phyloP scores from a whole-genome alignment of 352 stramenopile genomes.

The Globisporangium camurandrum region DNA sequence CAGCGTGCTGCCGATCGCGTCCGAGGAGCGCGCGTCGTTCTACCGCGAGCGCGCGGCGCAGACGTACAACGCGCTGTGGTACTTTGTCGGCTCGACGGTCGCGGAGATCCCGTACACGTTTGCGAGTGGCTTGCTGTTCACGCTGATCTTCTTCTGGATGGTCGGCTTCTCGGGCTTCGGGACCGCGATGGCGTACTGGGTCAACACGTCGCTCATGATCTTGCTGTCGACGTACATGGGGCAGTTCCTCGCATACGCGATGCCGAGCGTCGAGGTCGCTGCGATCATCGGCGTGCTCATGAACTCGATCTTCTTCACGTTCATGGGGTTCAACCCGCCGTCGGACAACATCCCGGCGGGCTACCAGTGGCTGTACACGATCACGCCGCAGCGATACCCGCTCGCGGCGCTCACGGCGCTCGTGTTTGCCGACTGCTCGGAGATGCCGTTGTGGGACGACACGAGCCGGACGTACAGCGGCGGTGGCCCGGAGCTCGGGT shows the following conservation, averaged over 20 bases:
- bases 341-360: constrained; percentile 14
- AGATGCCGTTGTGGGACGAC: too few species aligned
- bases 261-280: constrained; percentile 14
- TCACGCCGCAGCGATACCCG: constrained; percentile 12
- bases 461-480: too few species aligned
- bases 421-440: constrained; percentile 7
- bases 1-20: constrained; percentile 53
- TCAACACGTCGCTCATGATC: constrained; percentile 8
- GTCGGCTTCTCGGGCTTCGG: constrained; percentile 15
- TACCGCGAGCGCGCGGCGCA: constrained; percentile 56
- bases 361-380: constrained; percentile 11
- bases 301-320: constrained; percentile 37
- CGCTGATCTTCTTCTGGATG: constrained; percentile 17
- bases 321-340: constrained; percentile 39
- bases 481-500: constrained; percentile 2
- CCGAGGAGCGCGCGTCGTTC: constrained; percentile 40
- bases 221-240: constrained; percentile 15
- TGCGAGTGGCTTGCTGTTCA: constrained; percentile 10
- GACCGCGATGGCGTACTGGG: constrained; percentile 11
- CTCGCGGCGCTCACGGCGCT: constrained; percentile 6
- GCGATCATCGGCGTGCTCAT: constrained; percentile 14
- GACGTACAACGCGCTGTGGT: constrained; percentile 57
- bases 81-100: constrained; percentile 35
- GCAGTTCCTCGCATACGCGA: constrained; percentile 9
- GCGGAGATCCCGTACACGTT: constrained; percentile 9